Conservation (phyloP, 495 filamentous ascomycete genomes). For the Bathelium albidoporum region DNA sequence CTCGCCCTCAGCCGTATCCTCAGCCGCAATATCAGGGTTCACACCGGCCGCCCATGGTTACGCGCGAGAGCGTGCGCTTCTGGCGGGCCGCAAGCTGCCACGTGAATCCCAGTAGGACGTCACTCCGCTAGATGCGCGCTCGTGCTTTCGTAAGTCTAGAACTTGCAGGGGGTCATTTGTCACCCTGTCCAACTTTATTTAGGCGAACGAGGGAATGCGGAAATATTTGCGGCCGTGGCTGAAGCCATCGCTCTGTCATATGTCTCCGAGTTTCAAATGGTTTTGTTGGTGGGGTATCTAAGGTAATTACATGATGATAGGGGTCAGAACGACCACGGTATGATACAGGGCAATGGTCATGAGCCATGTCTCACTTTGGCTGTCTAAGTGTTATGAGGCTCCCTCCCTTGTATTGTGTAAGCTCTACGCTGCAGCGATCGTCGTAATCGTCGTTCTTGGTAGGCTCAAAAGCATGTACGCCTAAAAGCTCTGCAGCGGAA, state of each 20-base stretch:
- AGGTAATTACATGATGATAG: not conserved
- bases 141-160: too few species aligned
- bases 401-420: not conserved
- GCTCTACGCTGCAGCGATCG: not conserved
- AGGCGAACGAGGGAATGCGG: not conserved
- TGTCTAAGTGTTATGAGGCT: not conserved
- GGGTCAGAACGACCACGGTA: not conserved
- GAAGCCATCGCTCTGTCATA: not conserved
- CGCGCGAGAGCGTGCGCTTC: not conserved
- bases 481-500: not conserved
- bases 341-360: not conserved
- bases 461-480: not conserved
- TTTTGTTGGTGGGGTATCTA: not conserved
- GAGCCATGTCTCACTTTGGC: not conserved
- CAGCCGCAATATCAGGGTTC: constrained; percentile 3
- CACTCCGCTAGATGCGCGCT: not conserved
- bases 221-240: not conserved
- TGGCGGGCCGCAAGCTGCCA: not conserved
- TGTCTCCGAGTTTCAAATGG: not conserved
- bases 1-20: not conserved
- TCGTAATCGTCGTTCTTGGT: not conserved
- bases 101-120: not conserved
- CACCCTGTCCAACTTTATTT: not conserved
- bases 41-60: not conserved
- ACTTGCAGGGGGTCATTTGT: not conserved